Evolutionary conservation across 1,139 yeast genomes (phyloP).

Genomic region (Suhomyces coccinellae): DNA sequence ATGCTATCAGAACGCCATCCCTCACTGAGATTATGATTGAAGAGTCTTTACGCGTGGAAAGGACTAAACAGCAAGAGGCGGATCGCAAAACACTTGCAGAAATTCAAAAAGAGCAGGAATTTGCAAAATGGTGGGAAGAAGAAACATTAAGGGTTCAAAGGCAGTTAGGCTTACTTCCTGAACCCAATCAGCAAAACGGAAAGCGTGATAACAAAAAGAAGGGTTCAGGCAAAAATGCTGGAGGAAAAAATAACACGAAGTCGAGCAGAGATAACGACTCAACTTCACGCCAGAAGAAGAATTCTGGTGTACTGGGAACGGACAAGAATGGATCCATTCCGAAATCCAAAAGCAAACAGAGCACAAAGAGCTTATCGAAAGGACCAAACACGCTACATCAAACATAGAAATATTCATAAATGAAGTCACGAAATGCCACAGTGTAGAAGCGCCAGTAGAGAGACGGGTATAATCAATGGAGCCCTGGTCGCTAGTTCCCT

Average conservation of each 20-base stretch:
- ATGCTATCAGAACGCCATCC: slow-evolving; percentile 20
- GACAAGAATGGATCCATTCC: too few species aligned
- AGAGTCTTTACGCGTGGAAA: slow-evolving; percentile 50
- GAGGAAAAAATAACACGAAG: not conserved
- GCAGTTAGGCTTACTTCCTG: slow-evolving; percentile 30
- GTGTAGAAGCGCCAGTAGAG: too few species aligned
- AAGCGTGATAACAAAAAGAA: slow-evolving; percentile 1
- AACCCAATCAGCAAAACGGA: not conserved
- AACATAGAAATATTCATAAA: too few species aligned
- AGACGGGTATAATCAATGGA: too few species aligned
- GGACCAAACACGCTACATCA: too few species aligned
- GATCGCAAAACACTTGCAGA: slow-evolving; percentile 56
- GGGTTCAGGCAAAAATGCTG: not conserved
- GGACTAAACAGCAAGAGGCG: slow-evolving; percentile 28
- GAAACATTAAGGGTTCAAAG: slow-evolving; percentile 63
- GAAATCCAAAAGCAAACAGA: too few species aligned
- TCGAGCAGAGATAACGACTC: not conserved
- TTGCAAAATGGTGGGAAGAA: slow-evolving; percentile 80
- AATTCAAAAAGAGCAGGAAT: slow-evolving; percentile 76
- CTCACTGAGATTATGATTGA: slow-evolving; percentile 43
- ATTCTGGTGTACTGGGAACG: too few species aligned
- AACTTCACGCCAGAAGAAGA: not conserved
- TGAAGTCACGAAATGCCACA: too few species aligned
- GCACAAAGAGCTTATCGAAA: too few species aligned
- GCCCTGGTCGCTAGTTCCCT: too few species aligned